Evolutionary conservation across 2,329 filamentous ascomycete species (phyloP).

Genomic region (Stachybotrys chlorohalonatus): DNA sequence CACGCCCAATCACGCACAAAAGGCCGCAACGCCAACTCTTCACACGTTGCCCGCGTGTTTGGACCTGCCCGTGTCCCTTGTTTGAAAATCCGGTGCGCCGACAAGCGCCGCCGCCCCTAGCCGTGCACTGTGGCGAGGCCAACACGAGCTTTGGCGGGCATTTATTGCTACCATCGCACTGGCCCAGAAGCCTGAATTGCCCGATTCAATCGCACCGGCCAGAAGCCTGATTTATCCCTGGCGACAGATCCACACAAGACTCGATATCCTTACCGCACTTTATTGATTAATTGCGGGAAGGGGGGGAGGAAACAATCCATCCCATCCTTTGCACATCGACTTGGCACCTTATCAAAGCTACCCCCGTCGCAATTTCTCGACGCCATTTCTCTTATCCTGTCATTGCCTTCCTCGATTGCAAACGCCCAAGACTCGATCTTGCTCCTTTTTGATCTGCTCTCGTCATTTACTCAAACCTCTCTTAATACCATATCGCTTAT

Average conservation of each 20-base stretch:
- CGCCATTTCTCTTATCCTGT: neutral
- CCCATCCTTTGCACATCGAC: neutral
- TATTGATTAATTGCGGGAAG: neutral
- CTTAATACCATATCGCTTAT: neutral
- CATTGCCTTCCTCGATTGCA: neutral
- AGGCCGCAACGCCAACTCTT: too few species aligned
- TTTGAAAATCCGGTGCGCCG: neutral
- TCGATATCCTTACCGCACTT: conserved; percentile 4
- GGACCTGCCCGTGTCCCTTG: neutral
- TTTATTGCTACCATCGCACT: too few species aligned
- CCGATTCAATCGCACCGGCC: too few species aligned
- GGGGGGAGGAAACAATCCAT: neutral
- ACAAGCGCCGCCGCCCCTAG: neutral
- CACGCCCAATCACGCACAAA: neutral
- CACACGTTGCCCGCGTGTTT: neutral
- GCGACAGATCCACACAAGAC: conserved; percentile 10
- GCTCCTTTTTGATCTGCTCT: neutral
- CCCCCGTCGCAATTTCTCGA: neutral
- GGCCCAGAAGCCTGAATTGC: too few species aligned
- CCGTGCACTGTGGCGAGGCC: neutral
- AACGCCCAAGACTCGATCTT: neutral
- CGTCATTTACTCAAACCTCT: neutral
- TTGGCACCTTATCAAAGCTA: neutral
- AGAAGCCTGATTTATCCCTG: too few species aligned
- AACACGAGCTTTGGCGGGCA: neutral